phyloP scores from a whole-genome alignment of 306 rosid genomes.

The Urtica urens region DNA sequence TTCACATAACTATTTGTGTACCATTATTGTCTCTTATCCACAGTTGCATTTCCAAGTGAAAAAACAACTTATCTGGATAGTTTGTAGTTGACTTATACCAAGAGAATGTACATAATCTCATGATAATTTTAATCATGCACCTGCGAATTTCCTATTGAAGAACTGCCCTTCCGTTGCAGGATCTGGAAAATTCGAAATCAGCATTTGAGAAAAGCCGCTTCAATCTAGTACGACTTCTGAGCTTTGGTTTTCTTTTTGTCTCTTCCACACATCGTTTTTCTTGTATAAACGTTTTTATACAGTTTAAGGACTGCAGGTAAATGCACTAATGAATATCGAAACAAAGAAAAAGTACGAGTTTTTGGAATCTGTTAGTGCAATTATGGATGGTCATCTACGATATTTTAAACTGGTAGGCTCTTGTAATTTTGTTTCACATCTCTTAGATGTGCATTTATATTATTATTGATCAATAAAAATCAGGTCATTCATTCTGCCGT shows the following conservation, averaged over 20 bases:
- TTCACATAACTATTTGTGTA: too few relatives aligned
- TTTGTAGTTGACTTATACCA: not conserved
- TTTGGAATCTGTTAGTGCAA: constrained; percentile 93
- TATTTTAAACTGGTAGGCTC: constrained; percentile 86
- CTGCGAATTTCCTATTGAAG: constrained; percentile 3
- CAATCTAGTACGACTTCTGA: constrained; percentile 72
- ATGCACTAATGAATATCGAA: constrained; percentile 79
- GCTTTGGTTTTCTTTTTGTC: constrained; percentile 14
- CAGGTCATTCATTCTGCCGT: constrained; percentile 22
- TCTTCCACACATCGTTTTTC: constrained; percentile 13
- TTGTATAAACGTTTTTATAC: constrained; percentile 28
- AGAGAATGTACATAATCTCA: not conserved
- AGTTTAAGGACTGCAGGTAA: constrained; percentile 89
- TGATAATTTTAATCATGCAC: not conserved
- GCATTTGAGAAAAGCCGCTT: constrained; percentile 93
- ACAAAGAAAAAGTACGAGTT: constrained; percentile 90
- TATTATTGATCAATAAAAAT: constrained; percentile 17
- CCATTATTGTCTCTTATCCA: too few relatives aligned
- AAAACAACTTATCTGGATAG: too few relatives aligned
- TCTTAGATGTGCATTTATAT: constrained; percentile 14
- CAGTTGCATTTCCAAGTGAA: too few relatives aligned
- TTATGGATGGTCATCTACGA: constrained; percentile 96
- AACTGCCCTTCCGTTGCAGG: constrained; percentile 41
- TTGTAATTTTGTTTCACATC: constrained; percentile 13
- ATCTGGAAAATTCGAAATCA: constrained; percentile 88